These are phyloP conservation scores for Chaetomium strumarium DNA, from an alignment of 2,329 filamentous ascomycete species.

Conservation along the genomic window DNA sequence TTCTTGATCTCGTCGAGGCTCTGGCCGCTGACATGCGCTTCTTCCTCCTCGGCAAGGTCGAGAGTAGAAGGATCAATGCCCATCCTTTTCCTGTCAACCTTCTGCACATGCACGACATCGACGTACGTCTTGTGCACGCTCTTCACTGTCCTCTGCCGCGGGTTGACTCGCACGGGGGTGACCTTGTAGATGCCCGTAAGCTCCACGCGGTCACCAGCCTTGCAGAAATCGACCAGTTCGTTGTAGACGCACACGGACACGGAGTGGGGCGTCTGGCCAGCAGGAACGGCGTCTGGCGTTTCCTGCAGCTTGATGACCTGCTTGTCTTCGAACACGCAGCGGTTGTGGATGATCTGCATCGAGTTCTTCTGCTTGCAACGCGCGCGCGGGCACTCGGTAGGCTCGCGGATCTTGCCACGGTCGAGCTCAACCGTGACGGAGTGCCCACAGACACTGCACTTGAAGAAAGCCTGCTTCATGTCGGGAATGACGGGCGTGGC, in stretches of 20 bases:
- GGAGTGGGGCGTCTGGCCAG: slow-evolving; percentile 94
- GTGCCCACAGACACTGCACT: slow-evolving; percentile 88
- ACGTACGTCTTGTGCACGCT: slow-evolving; percentile 97
- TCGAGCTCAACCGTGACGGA: slow-evolving; percentile 88
- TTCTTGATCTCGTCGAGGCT: slow-evolving; percentile 78
- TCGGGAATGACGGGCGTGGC: slow-evolving; percentile 95
- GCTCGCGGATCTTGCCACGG: slow-evolving; percentile 91
- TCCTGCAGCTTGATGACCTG: slow-evolving; percentile 98
- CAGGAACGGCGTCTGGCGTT: slow-evolving; percentile 88
- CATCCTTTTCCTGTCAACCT: slow-evolving; percentile 91
- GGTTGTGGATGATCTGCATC: slow-evolving; percentile 97
- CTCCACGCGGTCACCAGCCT: slow-evolving; percentile 91
- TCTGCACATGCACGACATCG: slow-evolving; percentile 91
- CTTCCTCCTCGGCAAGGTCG: slow-evolving; percentile 71
- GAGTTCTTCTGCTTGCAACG: slow-evolving; percentile 84
- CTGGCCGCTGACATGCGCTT: slow-evolving; percentile 60
- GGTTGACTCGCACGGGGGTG: slow-evolving; percentile 89
- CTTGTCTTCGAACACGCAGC: slow-evolving; percentile 91
- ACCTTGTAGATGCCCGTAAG: slow-evolving; percentile 96
- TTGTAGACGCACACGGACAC: slow-evolving; percentile 96
- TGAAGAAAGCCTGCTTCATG: slow-evolving; percentile 99
- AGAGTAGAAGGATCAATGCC: slow-evolving; percentile 87
- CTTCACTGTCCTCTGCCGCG: slow-evolving; percentile 86
- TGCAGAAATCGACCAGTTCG: slow-evolving; percentile 94
- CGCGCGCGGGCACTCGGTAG: slow-evolving; percentile 77